Base-by-base conservation (phyloP, 163 green algal species). In the Scenedesmus sp. region DNA sequence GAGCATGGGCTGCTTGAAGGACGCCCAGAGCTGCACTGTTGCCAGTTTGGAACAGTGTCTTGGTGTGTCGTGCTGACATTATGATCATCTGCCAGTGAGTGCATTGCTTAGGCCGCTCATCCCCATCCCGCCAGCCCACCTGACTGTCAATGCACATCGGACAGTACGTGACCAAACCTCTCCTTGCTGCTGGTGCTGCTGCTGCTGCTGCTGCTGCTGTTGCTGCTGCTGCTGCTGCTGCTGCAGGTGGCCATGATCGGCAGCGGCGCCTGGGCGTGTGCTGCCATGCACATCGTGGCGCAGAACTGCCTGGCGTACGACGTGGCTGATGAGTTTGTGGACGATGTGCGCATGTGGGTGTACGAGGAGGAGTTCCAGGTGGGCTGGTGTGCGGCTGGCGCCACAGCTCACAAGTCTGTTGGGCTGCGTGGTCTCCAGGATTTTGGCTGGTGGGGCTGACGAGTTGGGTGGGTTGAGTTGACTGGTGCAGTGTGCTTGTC, bases 301-400 rank as follows among this genome's bases (percentile, higher is more conserved):
- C 88, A 96, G 53, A 98, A 97, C 89, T 89, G 81, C 35, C 30
- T 65, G 42, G 88, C n/a, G 16, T 59, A 93, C 30, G 92, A 94
- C 88, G 86, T 85, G 13, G 90, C 80, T 5, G 94, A 96, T 24
- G 86, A 95, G 84, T 98, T 96, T 91, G 89, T 90, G 43, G 81
- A 93, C 26, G 93, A 95, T 7, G 91, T 97, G 56, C 89, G 72
- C 51, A 97, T 98, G 96, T 98, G 95, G 94, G 94, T 97, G 88
- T 94, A 94, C 59, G 96, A 98, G 91, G 96, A 98, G 90, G 91
- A 97, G 10, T 90, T 92, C 44, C 81, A 96, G 83, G 95, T 94
- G 70, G 22, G 89, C 68, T 42, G 68, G 3, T 3, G 6, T 80
- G 20, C n/a, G 56, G 13, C 56, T 70, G 56, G 13, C 56, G 1